Percentiles rank a stretch among this genome's conserved stretches.
phyloP scores from a whole-genome alignment of 148 eudicot species.

The Rhododendron molle region DNA sequence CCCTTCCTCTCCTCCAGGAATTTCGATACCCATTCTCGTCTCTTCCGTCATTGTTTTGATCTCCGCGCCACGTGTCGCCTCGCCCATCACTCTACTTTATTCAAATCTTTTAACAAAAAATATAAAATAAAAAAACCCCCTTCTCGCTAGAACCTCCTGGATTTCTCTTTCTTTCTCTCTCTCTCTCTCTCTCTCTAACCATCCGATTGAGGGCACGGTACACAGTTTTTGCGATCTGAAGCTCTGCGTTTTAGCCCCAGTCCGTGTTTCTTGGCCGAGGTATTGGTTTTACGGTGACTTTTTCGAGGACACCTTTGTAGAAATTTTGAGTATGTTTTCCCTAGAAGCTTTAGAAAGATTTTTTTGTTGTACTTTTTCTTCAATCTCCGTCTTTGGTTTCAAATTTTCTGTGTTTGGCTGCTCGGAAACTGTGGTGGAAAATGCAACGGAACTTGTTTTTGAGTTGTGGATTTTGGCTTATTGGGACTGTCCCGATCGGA shows the following conservation, averaged over 20 bases:
- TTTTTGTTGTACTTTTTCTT: not conserved
- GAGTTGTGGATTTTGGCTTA: not conserved
- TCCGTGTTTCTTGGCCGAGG: not conserved
- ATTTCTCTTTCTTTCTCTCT: not conserved
- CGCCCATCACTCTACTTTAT: constrained; percentile 10
- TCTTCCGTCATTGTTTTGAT: constrained; percentile 45
- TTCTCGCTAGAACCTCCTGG: constrained; percentile 23
- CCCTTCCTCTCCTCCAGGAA: constrained; percentile 52
- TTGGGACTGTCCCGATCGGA: not conserved
- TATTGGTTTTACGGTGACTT: constrained; percentile 24
- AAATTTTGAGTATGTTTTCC: constrained; percentile 1
- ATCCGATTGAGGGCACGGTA: constrained; percentile 35
- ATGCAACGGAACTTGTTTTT: not conserved
- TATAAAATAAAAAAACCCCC: constrained; percentile 11
- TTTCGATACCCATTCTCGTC: constrained; percentile 26
- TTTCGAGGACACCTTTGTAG: constrained; percentile 4
- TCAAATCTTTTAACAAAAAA: not conserved
- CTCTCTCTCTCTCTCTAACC: constrained; percentile 1
- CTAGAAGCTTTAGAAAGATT: not conserved
- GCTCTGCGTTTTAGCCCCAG: not conserved
- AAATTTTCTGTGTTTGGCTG: constrained; percentile 10
- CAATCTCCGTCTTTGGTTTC: constrained; percentile 7
- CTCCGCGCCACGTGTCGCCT: constrained; percentile 54
- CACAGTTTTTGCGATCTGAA: constrained; percentile 1
- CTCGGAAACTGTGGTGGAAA: constrained; percentile 3